A percentile compares a stretch with the other conserved stretches of the same genome.
phyloP scores from a whole-genome alignment of 257 asterid species.

The Capsicum baccatum region DNA sequence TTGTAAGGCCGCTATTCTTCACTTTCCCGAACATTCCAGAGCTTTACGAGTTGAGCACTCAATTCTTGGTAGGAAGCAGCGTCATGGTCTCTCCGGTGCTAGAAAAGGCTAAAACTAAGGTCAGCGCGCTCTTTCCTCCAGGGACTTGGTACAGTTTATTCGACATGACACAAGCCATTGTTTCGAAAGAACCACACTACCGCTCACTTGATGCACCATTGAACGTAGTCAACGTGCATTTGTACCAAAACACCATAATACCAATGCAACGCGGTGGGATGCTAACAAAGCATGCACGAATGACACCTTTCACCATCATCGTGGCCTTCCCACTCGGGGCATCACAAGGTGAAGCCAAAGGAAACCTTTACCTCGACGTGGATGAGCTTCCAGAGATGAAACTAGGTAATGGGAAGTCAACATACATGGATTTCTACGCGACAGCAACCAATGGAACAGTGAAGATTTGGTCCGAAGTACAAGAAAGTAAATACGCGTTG shows the following conservation, averaged over 20 bases:
- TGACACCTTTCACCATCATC: conserved; percentile 76
- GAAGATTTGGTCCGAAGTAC: conserved; percentile 81
- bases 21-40: conserved; percentile 59
- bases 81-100: conserved; percentile 92
- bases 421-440: conserved; percentile 72
- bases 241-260: conserved; percentile 73
- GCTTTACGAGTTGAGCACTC: conserved; percentile 76
- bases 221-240: conserved; percentile 72
- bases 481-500: conserved; percentile 67
- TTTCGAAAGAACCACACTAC: conserved; percentile 44
- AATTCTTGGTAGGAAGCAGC: conserved; percentile 77
- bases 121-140: conserved; percentile 66
- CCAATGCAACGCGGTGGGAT: conserved; percentile 94
- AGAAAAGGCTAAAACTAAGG: conserved; percentile 51
- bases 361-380: conserved; percentile 75
- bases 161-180: conserved; percentile 67
- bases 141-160: conserved; percentile 88
- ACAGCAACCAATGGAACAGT: conserved; percentile 49
- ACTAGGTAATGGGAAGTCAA: conserved; percentile 64
- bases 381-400: conserved; percentile 90
- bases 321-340: conserved; percentile 74
- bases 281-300: conserved; percentile 76
- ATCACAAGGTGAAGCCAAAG: conserved; percentile 56
- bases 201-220: conserved; percentile 72
- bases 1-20: conserved; percentile 86